These are phyloP conservation scores for Daldinia vernicosa DNA, from an alignment of 495 filamentous ascomycete species.

Conservation along the genomic window DNA sequence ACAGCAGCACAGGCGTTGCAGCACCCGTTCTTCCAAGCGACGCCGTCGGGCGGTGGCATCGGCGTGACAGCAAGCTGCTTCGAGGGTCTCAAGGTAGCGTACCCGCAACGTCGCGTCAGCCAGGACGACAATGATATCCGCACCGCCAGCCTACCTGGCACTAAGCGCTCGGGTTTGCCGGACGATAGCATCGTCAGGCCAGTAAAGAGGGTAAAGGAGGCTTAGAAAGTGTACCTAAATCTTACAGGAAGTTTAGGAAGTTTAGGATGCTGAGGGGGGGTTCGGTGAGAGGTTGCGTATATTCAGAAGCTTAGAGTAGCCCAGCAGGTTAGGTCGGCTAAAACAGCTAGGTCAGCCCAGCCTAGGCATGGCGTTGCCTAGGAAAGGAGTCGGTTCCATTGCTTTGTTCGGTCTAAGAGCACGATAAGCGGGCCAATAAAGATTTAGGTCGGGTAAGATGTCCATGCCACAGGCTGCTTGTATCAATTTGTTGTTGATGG, in stretches of 20 bases:
- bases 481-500: not conserved
- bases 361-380: not conserved
- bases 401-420: not conserved
- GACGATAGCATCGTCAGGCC: constrained; percentile 79
- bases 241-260: no score
- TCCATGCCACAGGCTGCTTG: not conserved
- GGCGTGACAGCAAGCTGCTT: constrained; percentile 78
- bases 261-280: no score
- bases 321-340: not conserved
- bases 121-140: constrained; percentile 95
- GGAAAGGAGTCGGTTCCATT: not conserved
- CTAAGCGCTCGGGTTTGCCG: constrained; percentile 86
- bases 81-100: constrained; percentile 84
- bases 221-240: no score
- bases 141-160: constrained; percentile 85
- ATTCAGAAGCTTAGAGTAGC: not conserved
- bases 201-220: constrained; percentile 74
- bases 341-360: not conserved
- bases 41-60: constrained; percentile 32
- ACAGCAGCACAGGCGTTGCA: constrained; percentile 85
- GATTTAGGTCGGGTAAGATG: not conserved
- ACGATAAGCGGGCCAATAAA: not conserved
- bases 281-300: not conserved
- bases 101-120: constrained; percentile 88
- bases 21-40: constrained; percentile 81